Conservation (phyloP, 2,329 filamentous ascomycete genomes). For the Aspergillus alliaceus region DNA sequence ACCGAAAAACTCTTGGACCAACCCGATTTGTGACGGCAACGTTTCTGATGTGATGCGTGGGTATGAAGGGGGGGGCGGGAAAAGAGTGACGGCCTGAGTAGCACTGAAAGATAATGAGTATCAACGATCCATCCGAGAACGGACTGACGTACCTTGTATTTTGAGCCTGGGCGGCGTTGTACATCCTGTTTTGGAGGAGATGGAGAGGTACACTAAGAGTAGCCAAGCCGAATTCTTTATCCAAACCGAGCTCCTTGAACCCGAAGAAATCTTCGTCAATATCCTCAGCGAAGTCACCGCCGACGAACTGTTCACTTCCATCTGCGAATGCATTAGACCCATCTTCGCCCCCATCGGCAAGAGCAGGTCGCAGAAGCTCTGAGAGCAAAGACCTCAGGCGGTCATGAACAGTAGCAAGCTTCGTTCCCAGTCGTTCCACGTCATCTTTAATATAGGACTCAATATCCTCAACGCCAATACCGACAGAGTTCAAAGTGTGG, state of each 20-base stretch:
- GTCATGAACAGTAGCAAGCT: constrained; percentile 82
- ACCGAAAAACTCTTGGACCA: constrained; percentile 89
- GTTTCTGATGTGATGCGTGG: constrained; percentile 78
- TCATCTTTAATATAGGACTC: constrained; percentile 91
- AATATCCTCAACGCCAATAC: constrained; percentile 75
- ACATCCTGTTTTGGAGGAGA: constrained; percentile 86
- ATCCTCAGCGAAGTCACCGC: constrained; percentile 95
- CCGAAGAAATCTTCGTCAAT: constrained; percentile 99
- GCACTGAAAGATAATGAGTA: constrained; percentile 21
- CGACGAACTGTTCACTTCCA: constrained; percentile 93
- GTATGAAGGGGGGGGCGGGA: constrained; percentile 65
- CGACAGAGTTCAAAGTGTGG: constrained; percentile 81
- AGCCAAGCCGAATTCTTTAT: constrained; percentile 84
- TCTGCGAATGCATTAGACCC: constrained; percentile 92
- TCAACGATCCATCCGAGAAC: not conserved
- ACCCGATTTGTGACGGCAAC: constrained; percentile 76
- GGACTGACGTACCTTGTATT: constrained; percentile 53
- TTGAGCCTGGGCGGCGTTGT: constrained; percentile 79
- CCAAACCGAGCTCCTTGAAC: constrained; percentile 90
- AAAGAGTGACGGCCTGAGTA: constrained; percentile 56
- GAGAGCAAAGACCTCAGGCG: constrained; percentile 90
- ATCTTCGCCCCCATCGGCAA: constrained; percentile 76
- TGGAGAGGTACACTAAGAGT: constrained; percentile 90
- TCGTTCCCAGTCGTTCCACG: constrained; percentile 78
- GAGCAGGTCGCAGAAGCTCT: constrained; percentile 87